Evolutionary conservation across 371 early-diverging fungal genomes (phyloP), one percentile per base, ranked within the genome.

Genomic region (Mucor mucedo): DNA sequence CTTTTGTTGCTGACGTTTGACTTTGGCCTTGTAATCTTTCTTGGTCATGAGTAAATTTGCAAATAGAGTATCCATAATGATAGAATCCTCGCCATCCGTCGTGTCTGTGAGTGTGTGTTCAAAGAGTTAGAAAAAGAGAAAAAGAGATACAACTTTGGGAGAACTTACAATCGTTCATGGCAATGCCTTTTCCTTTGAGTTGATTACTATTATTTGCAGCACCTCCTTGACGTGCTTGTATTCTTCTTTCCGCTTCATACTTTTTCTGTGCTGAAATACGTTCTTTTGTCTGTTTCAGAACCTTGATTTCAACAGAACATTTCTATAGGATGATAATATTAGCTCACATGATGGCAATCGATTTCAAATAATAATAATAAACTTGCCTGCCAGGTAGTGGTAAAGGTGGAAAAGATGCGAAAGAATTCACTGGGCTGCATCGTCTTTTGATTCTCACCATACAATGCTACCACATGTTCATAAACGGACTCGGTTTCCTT

Each of bases 351-450:
- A 38, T 33, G 35, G 35, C 6, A 35, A 35, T 35, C 4, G 4
- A 35, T 35, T 8, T 35, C 0, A 8, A 35, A 35, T 0, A 35
- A 21, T 44, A 38, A 32, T n/a, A n/a, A n/a, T n/a, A 21, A 60
- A 47, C 30, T 56, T 62, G 62, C 68, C 58, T 67, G 52, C 69
- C 55, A 57, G 33, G 16, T 35, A 8, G 10, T 16, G 13, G 50
- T 50, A 60, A 93, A 93, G 1, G 84, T 87, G 64, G 87, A 85
- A 75, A 92, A 92, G n/a, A 92, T 85, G 3, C 84, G 87, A 80
- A 93, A 93, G 76, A 92, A 95, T 64, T 94, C 95, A 57, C 94
- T 95, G 0, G 92, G 91, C 52, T 88, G 87, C 68, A 87, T 89
- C 11, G 76, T 75, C 28, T 69, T 68, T 29, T 90, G 75, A 62